A percentile compares a stretch with the other conserved stretches of the same genome.
These are phyloP conservation scores for Penstemon davidsonii DNA, from an alignment of 257 asterid genomes.

Conservation along the genomic window DNA sequence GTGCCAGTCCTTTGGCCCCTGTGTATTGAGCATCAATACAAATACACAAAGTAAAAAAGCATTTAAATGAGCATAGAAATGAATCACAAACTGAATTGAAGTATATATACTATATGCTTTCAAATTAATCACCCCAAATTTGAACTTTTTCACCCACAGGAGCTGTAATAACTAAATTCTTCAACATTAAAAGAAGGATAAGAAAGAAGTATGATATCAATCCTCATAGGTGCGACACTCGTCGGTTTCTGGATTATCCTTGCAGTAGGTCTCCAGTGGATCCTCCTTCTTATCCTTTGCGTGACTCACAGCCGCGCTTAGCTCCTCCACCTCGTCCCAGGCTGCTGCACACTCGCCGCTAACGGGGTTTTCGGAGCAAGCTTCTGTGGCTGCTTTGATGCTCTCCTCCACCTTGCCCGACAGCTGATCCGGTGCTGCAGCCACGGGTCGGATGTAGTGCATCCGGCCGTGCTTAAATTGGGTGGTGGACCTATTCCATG, in stretches of 20 bases:
- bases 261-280: slow-evolving; percentile 76
- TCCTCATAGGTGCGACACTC: slow-evolving; percentile 93
- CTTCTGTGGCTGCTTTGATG: slow-evolving; percentile 72
- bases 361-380: slow-evolving; percentile 60
- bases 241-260: slow-evolving; percentile 89
- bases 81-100: neutral
- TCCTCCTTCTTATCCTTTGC: slow-evolving; percentile 77
- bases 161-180: slow-evolving; percentile 6
- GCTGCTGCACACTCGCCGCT: slow-evolving; percentile 97
- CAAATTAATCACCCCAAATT: slow-evolving; percentile 1
- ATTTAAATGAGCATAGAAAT: neutral
- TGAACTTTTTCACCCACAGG: neutral
- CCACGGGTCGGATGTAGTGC: slow-evolving; percentile 35
- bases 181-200: neutral
- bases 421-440: slow-evolving; percentile 68
- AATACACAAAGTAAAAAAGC: too few relatives aligned
- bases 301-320: slow-evolving; percentile 93
- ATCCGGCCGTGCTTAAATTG: slow-evolving; percentile 21
- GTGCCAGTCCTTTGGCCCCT: too few relatives aligned
- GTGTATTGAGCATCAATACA: too few relatives aligned
- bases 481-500: slow-evolving; percentile 47
- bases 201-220: slow-evolving; percentile 28
- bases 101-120: neutral
- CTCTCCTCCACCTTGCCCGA: slow-evolving; percentile 85
- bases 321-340: slow-evolving; percentile 99